Base-by-base conservation (phyloP, 2,329 filamentous ascomycete genomes). In the Ascochyta pisi region DNA sequence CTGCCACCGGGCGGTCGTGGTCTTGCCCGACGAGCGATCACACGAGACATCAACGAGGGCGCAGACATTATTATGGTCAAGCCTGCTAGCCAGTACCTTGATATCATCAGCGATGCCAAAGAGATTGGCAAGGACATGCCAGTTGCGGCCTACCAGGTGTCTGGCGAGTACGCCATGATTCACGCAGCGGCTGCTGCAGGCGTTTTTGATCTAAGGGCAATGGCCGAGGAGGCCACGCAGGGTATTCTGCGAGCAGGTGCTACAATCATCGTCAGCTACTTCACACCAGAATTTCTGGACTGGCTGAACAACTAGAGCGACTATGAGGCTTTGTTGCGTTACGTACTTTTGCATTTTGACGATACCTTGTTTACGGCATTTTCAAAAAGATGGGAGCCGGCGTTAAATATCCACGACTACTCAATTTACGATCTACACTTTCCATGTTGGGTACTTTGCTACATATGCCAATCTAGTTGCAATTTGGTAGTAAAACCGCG, bases 41-140 rank as follows among this genome's bases (percentile, higher is more conserved):
- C 87, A 37, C 86, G 95, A 65, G 95, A 99, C 73, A 94, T 99
- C 65, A 84, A 84, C 62, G 95, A 99, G 78, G 95, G 95, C 24
- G 95, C 95, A 19, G 95, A 99, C 71, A 92, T 97, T 66, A 96
- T 99, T 78, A 97, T 99, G 94, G 95, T 99, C 60, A 99, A 99
- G 83, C 95, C 95, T 2, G 95, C 95, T 9, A 90, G 90, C 68
- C 92, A 94, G 76, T 99, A 96, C 75, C 84, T 99, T 41, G 95
- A 99, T 77, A 96, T 99, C 69, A 98, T 99, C 76, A 92, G 91
- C 65, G 95, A 99, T 73, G 95, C 95, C 49, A 98, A 96, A 81
- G 92, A 97, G 50, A 84, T 98, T 50, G 94, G 91, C 56, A 89
- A 88, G 73, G 92, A 98, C 75, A 83, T 98, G 76, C 95, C 95